Evolutionary conservation across 2,329 filamentous ascomycete genomes (phyloP), one percentile per base, ranked within the genome.

Genomic region (Scopulariopsis brevicaulis): DNA sequence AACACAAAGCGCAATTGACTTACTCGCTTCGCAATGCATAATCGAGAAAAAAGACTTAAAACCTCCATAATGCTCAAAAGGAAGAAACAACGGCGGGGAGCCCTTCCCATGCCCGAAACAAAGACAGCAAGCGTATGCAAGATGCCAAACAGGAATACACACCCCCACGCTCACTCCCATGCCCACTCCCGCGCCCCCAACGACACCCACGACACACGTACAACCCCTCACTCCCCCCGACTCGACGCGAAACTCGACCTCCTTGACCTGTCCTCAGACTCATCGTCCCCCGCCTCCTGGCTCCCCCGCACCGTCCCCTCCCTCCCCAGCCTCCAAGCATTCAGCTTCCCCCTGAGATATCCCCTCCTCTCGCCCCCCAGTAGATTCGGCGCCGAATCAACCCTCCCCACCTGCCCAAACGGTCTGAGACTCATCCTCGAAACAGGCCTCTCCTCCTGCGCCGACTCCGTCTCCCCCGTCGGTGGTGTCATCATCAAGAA

Each of bases 401-500:
- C 20, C 35, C 40, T 35, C 28, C 34, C 11, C n/a, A 40, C 32
- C 6, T 20, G 32, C 28, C 46, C 50, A 11, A 57, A 48, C 6
- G 48, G 55, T 14, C 53, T 57, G n/a, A 57, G 48, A 20, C 55
- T 57, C 34, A 34, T 43, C 37, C 56, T 53, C 10, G 56, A 58
- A n/a, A 25, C 37, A 34, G 56, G 56, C 32, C 56, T 34, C 20
- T 32, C 51, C 34, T 53, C 56, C n/a, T 32, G 51, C 22, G 25
- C 51, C 51, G 32, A 20, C 28, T 51, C n/a, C 2, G 72, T 69
- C 12, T 69, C 59, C 2, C 75, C 75, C 25, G 75, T 76, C 15
- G 75, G 74, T 4, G 76, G 74, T 40, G 74, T 77, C 74, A 77
- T 77, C 67, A 73, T 74, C 24, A 76, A 64, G 53, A 72, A 75